Percentiles rank a stretch among this genome's conserved stretches.
phyloP scores from a whole-genome alignment of 2,329 filamentous ascomycete species.

The Arthrocladium fulminans region DNA sequence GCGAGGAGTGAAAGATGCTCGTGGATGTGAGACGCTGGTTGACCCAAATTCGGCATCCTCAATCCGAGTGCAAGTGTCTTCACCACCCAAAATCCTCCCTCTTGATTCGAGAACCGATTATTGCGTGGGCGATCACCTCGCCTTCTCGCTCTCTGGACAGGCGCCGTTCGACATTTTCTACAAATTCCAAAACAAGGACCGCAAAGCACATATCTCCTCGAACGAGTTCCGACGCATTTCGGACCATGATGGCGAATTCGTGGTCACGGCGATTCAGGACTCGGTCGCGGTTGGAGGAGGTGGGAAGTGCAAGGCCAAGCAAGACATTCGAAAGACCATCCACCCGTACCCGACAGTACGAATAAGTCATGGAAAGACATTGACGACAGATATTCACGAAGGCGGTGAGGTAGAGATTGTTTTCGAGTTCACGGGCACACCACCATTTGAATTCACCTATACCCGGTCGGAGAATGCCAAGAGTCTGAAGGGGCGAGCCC shows the following conservation, averaged over 20 bases:
- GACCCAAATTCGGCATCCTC: slow-evolving; percentile 57
- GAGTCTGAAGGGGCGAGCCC: slow-evolving; percentile 57
- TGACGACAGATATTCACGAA: slow-evolving; percentile 88
- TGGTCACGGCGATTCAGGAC: slow-evolving; percentile 78
- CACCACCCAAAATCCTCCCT: slow-evolving; percentile 82
- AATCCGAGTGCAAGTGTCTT: slow-evolving; percentile 85
- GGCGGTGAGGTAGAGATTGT: slow-evolving; percentile 86
- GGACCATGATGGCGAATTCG: slow-evolving; percentile 80
- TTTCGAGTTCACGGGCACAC: slow-evolving; percentile 91
- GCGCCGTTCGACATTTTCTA: slow-evolving; percentile 91
- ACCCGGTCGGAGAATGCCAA: slow-evolving; percentile 70
- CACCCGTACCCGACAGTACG: slow-evolving; percentile 87
- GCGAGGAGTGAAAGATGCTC: slow-evolving; percentile 76
- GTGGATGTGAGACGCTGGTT: slow-evolving; percentile 74
- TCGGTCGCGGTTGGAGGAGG: slow-evolving; percentile 52
- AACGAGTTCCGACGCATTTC: slow-evolving; percentile 80
- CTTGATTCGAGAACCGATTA: slow-evolving; percentile 78
- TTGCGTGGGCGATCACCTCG: slow-evolving; percentile 90
- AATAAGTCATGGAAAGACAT: slow-evolving; percentile 73
- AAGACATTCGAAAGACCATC: slow-evolving; percentile 71
- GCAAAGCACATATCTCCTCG: slow-evolving; percentile 63
- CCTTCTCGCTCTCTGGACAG: slow-evolving; percentile 82
- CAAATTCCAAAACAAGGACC: slow-evolving; percentile 67
- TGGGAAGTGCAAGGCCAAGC: slow-evolving; percentile 67
- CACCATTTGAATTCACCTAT: slow-evolving; percentile 89